A percentile compares a stretch with the other conserved stretches of the same genome.
Conservation (phyloP, 176 grass and related monocot genomes). For the Zea mays region Zm-B73-REFERENCE-NAM-5.0 NC_050099.1:244953501-244954000, state of each 20-base stretch:
- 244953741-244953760: neutral
- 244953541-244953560: neutral
- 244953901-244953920: neutral
- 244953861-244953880: neutral
- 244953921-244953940: slow-evolving; percentile 44
- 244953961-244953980: slow-evolving; percentile 88
- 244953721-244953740: neutral
- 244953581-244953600: slow-evolving; percentile 78
- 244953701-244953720: slow-evolving; percentile 32
- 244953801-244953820: neutral
- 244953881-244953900: slow-evolving; percentile 24
- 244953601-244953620: slow-evolving; percentile 93
- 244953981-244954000: slow-evolving; percentile 70
- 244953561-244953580: slow-evolving; percentile 73
- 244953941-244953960: slow-evolving; percentile 61
- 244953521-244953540: neutral
- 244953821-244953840: neutral
- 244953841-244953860: neutral
- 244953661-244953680: slow-evolving; percentile 76
- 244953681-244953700: slow-evolving; percentile 92
- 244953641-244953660: slow-evolving; percentile 72
- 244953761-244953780: neutral
- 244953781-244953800: no score
- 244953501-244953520: slow-evolving; percentile 2
- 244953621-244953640: slow-evolving; percentile 63